Conservation (phyloP, 1,284 basidiomycete genomes). For the Phellopilus nigrolimitatus region DNA sequence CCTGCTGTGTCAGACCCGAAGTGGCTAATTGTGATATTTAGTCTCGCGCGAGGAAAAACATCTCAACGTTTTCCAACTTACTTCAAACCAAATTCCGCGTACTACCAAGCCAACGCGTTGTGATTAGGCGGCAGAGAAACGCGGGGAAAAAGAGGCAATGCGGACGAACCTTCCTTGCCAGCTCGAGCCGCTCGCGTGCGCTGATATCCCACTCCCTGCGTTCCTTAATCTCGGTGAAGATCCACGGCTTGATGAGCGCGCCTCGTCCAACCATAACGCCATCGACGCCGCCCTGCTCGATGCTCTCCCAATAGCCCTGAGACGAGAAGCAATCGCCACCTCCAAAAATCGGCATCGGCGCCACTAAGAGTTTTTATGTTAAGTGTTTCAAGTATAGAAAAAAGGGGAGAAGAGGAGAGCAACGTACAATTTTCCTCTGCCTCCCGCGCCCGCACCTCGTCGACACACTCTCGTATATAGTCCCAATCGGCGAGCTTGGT, state of each 20-base stretch:
- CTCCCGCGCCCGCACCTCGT: conserved; percentile 75
- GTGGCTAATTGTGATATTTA: conserved; percentile 41
- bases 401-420: background rate
- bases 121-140: background rate
- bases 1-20: conserved; percentile 92
- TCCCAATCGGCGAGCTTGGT: conserved; percentile 86
- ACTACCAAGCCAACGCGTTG: too few species aligned
- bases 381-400: conserved; percentile 6
- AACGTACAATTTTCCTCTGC: conserved; percentile 69
- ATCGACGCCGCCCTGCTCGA: conserved; percentile 80
- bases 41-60: conserved; percentile 1
- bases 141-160: background rate
- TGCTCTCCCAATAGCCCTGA: conserved; percentile 75
- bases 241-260: conserved; percentile 94
- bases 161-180: conserved; percentile 73
- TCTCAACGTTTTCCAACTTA: too few species aligned
- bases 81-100: conserved; percentile 75
- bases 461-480: conserved; percentile 85
- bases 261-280: conserved; percentile 95
- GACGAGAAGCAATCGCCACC: conserved; percentile 94
- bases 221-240: conserved; percentile 96
- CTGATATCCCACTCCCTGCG: conserved; percentile 92
- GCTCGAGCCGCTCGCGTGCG: conserved; percentile 83
- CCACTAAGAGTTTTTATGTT: conserved; percentile 44
- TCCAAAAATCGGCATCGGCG: conserved; percentile 89